phyloP scores from a whole-genome alignment of 2,329 filamentous ascomycete genomes.

The Anthostomella pinea region DNA sequence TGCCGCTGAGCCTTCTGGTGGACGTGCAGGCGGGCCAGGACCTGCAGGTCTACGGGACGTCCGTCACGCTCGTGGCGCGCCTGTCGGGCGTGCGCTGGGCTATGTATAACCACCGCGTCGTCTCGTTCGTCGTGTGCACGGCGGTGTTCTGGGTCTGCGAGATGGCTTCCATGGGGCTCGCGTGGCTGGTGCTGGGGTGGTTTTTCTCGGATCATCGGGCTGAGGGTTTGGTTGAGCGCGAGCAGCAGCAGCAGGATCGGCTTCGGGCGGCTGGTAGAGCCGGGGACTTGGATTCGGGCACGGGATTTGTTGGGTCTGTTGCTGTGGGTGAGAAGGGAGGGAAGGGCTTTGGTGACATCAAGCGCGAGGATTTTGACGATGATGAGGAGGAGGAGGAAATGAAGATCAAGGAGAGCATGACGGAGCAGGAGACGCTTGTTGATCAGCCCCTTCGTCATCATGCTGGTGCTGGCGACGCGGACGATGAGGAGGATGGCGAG shows the following conservation, averaged over 20 bases:
- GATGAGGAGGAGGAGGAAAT: constrained; percentile 17
- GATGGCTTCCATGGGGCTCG: constrained; percentile 61
- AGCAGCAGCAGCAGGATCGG: neutral
- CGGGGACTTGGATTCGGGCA: neutral
- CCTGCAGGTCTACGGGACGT: constrained; percentile 73
- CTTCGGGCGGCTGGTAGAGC: neutral
- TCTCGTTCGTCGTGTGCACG: constrained; percentile 67
- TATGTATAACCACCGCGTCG: constrained; percentile 80
- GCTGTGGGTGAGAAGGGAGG: neutral
- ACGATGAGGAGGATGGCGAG: constrained; percentile 28
- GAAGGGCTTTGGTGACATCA: neutral
- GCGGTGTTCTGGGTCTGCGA: constrained; percentile 74
- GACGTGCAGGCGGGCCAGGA: constrained; percentile 68
- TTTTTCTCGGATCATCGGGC: constrained; percentile 32
- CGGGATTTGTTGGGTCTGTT: no score
- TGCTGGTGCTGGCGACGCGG: constrained; percentile 17
- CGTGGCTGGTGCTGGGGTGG: constrained; percentile 56
- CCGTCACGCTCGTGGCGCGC: constrained; percentile 68
- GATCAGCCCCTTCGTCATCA: constrained; percentile 7
- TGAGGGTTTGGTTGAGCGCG: constrained; percentile 11
- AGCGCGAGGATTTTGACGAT: constrained; percentile 5
- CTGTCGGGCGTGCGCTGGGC: constrained; percentile 76
- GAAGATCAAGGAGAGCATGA: constrained; percentile 22
- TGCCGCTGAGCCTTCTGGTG: constrained; percentile 48
- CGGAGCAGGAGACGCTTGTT: constrained; percentile 16